These are phyloP conservation scores for Penicillium sp. DNA, from an alignment of 2,329 filamentous ascomycete genomes.

Conservation along the genomic window DNA sequence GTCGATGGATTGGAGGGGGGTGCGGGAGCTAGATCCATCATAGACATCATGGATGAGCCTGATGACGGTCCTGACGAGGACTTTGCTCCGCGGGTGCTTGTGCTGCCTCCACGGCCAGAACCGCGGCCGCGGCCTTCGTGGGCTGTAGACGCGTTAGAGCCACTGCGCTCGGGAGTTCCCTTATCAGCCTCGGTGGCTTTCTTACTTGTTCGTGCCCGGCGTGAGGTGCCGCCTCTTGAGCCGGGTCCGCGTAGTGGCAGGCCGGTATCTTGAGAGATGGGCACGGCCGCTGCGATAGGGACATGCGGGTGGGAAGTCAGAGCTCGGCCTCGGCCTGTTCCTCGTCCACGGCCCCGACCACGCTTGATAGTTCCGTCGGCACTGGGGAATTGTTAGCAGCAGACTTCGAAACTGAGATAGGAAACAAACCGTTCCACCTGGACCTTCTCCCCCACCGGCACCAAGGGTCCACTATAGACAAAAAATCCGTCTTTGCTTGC, in stretches of 20 bases:
- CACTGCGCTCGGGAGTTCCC: conserved; percentile 68
- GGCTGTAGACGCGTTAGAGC: conserved; percentile 16
- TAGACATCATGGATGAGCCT: conserved; percentile 15
- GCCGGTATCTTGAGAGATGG: conserved; percentile 84
- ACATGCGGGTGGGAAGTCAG: conserved; percentile 70
- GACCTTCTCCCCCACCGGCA: conserved; percentile 79
- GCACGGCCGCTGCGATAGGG: conserved; percentile 70
- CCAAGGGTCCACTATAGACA: conserved; percentile 87
- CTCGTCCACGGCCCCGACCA: conserved; percentile 54
- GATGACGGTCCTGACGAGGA: conserved; percentile 9
- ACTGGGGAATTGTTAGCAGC: conserved; percentile 41
- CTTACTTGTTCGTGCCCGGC: conserved; percentile 83
- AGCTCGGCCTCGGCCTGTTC: conserved; percentile 45
- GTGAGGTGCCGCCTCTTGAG: conserved; percentile 69
- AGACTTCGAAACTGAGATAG: not conserved
- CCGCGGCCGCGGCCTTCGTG: conserved; percentile 30
- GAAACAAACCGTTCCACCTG: conserved; percentile 56
- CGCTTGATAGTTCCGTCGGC: conserved; percentile 67
- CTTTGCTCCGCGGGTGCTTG: conserved; percentile 28
- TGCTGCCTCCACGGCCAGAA: conserved; percentile 26
- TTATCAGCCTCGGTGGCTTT: conserved; percentile 76
- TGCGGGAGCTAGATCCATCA: conserved; percentile 28
- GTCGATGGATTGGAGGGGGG: conserved; percentile 21
- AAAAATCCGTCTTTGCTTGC: conserved; percentile 96
- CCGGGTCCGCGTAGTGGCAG: conserved; percentile 65